phyloP scores from a whole-genome alignment of 1,284 basidiomycete species.

The Boletellus deceptivus region DNA sequence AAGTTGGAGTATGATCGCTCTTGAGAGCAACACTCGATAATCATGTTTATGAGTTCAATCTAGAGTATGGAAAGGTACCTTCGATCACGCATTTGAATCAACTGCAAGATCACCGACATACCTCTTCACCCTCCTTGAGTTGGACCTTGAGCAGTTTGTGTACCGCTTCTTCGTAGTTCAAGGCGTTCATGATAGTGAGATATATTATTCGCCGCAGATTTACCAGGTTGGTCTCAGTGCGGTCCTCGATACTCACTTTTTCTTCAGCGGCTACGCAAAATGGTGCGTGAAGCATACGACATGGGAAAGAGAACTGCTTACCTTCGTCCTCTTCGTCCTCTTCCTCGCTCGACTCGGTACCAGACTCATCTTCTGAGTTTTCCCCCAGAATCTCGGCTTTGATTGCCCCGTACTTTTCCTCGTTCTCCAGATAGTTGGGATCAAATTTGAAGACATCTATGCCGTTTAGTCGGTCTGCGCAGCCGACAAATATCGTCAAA shows the following conservation, averaged over 20 bases:
- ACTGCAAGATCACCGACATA: conserved; percentile 35
- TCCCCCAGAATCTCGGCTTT: conserved; percentile 94
- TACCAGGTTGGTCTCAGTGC: conserved; percentile 93
- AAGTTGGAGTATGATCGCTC: conserved; percentile 96
- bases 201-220: conserved; percentile 95
- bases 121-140: conserved; percentile 90
- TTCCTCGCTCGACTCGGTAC: conserved; percentile 60
- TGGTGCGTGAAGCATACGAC: conserved; percentile 11
- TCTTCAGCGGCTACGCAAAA: conserved; percentile 53
- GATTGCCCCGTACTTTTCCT: conserved; percentile 91
- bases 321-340: conserved; percentile 58
- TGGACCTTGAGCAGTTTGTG: conserved; percentile 97
- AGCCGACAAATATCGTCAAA: conserved; percentile 15
- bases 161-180: conserved; percentile 98
- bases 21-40: conserved; percentile 99
- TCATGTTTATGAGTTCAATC: conserved; percentile 98
- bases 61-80: conserved; percentile 31
- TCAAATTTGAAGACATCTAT: conserved; percentile 96
- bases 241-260: conserved; percentile 90
- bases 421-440: conserved; percentile 85
- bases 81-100: background rate
- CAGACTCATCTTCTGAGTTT: conserved; percentile 69
- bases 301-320: conserved; percentile 17
- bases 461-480: conserved; percentile 9
- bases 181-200: conserved; percentile 96